A percentile compares a stretch with the other conserved stretches of the same genome.
Evolutionary conservation across 495 filamentous ascomycete species (phyloP).

Genomic region (Daldinia caldariorum): DNA sequence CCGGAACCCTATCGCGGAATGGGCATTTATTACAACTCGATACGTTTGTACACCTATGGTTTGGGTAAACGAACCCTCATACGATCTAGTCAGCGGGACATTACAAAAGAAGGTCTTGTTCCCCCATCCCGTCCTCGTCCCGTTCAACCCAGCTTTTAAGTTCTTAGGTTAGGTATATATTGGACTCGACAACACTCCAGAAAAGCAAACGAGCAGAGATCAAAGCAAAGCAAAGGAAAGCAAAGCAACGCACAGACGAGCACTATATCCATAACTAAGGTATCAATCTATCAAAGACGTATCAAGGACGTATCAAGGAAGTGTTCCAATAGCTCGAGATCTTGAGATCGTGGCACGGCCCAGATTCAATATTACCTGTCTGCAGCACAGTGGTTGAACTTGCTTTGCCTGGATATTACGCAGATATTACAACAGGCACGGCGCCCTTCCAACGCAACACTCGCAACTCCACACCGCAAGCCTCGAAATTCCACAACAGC

Average conservation of each 20-base stretch:
- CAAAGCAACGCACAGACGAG: slow-evolving; percentile 5
- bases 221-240: not conserved
- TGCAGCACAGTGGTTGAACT: slow-evolving; percentile 17
- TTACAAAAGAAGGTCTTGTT: slow-evolving; percentile 47
- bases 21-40: slow-evolving; percentile 38
- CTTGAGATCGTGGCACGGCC: slow-evolving; percentile 41
- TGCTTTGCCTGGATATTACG: slow-evolving; percentile 29
- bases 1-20: slow-evolving; percentile 26
- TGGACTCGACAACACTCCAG: not conserved
- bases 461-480: slow-evolving; percentile 43
- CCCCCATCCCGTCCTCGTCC: slow-evolving; percentile 31
- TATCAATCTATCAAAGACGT: not conserved
- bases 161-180: not conserved
- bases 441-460: slow-evolving; percentile 34
- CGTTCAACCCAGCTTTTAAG: slow-evolving; percentile 8
- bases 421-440: slow-evolving; percentile 40
- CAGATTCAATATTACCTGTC: slow-evolving; percentile 27
- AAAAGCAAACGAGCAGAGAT: not conserved
- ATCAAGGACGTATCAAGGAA: slow-evolving; percentile 18
- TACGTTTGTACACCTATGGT: slow-evolving; percentile 24
- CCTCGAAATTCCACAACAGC: slow-evolving; percentile 28
- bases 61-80: slow-evolving; percentile 29
- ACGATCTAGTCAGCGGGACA: slow-evolving; percentile 35
- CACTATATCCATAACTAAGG: too few relatives aligned
- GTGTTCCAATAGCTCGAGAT: slow-evolving; percentile 35